Base-by-base conservation (phyloP, 805 yeast species). In the Kodamaea jinghongensis region DNA sequence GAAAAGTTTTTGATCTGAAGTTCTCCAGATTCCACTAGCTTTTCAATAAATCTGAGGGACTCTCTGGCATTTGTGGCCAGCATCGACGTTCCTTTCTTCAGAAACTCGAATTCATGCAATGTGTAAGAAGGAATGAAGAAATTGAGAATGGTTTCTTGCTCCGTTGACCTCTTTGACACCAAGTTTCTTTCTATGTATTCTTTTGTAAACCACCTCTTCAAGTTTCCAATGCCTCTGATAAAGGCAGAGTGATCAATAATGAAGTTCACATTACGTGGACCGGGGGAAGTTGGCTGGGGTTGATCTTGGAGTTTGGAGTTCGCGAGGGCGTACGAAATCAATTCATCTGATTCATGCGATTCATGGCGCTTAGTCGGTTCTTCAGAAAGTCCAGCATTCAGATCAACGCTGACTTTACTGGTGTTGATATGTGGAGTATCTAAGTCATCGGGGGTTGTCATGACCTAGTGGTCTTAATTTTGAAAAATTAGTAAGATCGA, bases 221-320 rank as follows among this genome's bases (percentile, higher is more conserved):
- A 69, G 50, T 78, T 79, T 0, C 86, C 86, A 32, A 83, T 66
- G 2, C 88, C 91, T 39, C 81, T 75, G 13, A 79, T 78, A 45
- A 83, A 69, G 2, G 86, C 81, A 5, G 86, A 75, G 14, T 82
- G 84, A 53, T 83, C 90, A 30, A 83, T 51, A 13, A 83, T 78
- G 43, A 82, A 67, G 52, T 64, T 61, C 12, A 61, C 53, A 3
- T 43, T 31, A 10, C 31, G 16, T 10, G 13, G 29, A 27, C 12
- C 29, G 10, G 11, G 14, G 10, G 14, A 12, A 27, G 29, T 5
- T 27, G 29, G 12, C 11, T 27, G 12, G 6, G 12, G 12, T 7
- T 14, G 17, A 12, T 29, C 32, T 29, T 29, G 15, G 10, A 16
- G 17, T 9, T 13, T n/a, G 4, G 13, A 17, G n/a, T 30, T 28